phyloP scores from a whole-genome alignment of 805 yeast genomes.

The Kodamaea neixiangensis region DNA sequence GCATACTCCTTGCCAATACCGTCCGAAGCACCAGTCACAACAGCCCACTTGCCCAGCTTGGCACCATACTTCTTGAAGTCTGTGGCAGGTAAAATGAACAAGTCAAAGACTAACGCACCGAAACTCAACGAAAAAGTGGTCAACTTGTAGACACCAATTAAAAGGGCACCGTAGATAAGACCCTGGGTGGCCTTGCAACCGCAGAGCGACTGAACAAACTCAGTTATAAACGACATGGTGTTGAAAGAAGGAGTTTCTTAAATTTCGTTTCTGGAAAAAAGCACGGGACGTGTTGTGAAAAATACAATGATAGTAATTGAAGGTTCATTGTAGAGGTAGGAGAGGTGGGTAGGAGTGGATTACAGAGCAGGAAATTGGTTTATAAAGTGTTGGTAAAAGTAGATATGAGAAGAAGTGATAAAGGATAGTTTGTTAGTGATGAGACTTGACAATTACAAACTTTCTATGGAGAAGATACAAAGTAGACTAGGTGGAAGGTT shows the following conservation, averaged over 20 bases:
- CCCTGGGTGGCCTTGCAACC: constrained; percentile 17
- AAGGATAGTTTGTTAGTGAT: too few relatives aligned
- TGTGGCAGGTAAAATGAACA: constrained; percentile 64
- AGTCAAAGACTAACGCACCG: constrained; percentile 55
- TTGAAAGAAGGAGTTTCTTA: background rate
- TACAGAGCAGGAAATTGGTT: too few relatives aligned
- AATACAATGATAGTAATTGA: background rate
- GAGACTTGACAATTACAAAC: too few relatives aligned
- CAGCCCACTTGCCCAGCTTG: constrained; percentile 77
- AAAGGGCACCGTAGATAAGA: constrained; percentile 37
- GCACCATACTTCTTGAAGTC: constrained; percentile 75
- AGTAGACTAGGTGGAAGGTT: too few relatives aligned
- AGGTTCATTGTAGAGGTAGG: too few relatives aligned
- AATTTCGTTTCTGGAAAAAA: background rate
- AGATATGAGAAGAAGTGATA: too few relatives aligned
- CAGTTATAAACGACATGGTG: constrained; percentile 10
- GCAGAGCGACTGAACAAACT: constrained; percentile 14
- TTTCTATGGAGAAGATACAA: too few relatives aligned
- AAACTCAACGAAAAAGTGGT: constrained; percentile 53
- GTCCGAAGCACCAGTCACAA: constrained; percentile 95
- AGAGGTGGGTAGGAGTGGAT: too few relatives aligned
- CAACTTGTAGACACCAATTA: constrained; percentile 65
- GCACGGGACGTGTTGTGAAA: background rate
- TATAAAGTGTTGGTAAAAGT: too few relatives aligned
- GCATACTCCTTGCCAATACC: constrained; percentile 96